Evolutionary conservation across 306 rosid species (phyloP).

Genomic region (Ceratonia siliqua): DNA sequence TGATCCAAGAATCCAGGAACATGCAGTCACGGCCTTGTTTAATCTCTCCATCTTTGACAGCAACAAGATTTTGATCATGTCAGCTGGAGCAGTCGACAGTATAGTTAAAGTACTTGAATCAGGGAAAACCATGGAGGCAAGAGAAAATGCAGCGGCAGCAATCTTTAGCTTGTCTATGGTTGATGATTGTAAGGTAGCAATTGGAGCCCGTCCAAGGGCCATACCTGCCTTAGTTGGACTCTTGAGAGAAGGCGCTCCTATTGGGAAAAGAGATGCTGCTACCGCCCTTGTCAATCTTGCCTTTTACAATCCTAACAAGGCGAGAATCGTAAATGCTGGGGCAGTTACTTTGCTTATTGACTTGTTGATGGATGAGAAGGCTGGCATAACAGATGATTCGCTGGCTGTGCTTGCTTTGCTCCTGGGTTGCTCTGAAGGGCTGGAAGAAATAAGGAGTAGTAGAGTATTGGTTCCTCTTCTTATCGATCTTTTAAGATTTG

Average conservation of each 20-base stretch:
- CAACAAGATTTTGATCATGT: slow-evolving; percentile 79
- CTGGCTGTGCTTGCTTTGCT: slow-evolving; percentile 69
- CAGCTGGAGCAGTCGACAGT: slow-evolving; percentile 80
- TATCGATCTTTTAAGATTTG: slow-evolving; percentile 85
- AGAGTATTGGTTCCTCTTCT: slow-evolving; percentile 70
- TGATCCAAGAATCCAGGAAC: slow-evolving; percentile 88
- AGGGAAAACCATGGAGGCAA: slow-evolving; percentile 83
- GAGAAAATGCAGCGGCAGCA: slow-evolving; percentile 91
- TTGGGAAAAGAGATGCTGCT: slow-evolving; percentile 87
- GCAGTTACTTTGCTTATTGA: slow-evolving; percentile 65
- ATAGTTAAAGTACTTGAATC: slow-evolving; percentile 70
- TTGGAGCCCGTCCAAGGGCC: slow-evolving; percentile 64
- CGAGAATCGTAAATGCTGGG: slow-evolving; percentile 54
- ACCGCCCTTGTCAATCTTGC: slow-evolving; percentile 77
- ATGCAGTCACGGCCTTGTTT: slow-evolving; percentile 79
- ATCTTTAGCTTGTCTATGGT: slow-evolving; percentile 75
- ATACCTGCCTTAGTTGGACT: slow-evolving; percentile 78
- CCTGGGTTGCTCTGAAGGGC: slow-evolving; percentile 68
- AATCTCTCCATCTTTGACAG: slow-evolving; percentile 85
- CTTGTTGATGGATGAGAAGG: slow-evolving; percentile 79
- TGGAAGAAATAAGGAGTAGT: slow-evolving; percentile 69
- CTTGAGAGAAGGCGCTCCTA: slow-evolving; percentile 71
- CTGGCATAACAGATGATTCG: slow-evolving; percentile 79
- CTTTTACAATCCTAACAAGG: slow-evolving; percentile 70
- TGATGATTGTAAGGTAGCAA: slow-evolving; percentile 70